Evolutionary conservation across 73 alveolate species (phyloP), one percentile per base, ranked within the genome.

Genomic region (Blepharisma stoltei): DNA sequence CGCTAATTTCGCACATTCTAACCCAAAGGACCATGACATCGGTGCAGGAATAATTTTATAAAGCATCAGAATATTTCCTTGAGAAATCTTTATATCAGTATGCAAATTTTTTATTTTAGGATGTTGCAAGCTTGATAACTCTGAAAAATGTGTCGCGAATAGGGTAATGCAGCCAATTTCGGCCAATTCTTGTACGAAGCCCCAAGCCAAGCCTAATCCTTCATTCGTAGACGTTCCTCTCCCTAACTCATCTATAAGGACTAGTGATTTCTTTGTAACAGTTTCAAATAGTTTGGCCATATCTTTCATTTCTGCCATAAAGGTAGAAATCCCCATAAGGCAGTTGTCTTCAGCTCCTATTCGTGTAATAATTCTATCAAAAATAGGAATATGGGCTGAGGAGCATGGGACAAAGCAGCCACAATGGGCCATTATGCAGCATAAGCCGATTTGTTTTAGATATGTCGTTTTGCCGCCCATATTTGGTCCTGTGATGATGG

Each of bases 401-500:
- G 92, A 67, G 14, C 97, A 93, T 6, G 99, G 98, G 1, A 96
- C 92, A 84, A 82, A 94, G 49, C 97, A 92, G 3, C 99, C 99
- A 11, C 94, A 86, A 76, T 96, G 98, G 25, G 98, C 98, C 55
- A 96, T 68, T 14, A 94, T 77, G 0, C 92, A 96, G 69, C 96
- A 84, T 18, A 94, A 92, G 25, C 98, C 99, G 8, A 94, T 92
- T 78, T 92, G 90, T 71, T 99, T 78, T 81, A 96, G 87, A 81
- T 82, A 96, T 1, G 99, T 96, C 52, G 97, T 90, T 78, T 96
- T 96, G 21, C 99, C 99, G 38, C 99, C 99, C 99, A 96, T 96
- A 84, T 96, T 96, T 2, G 97, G 98, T 37, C 99, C 99, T 14
- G 99, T 96, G 54, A 96, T 94, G 71, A 96, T 87, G 75, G 84